Evolutionary conservation across 2,329 filamentous ascomycete species (phyloP).

Genomic region (Juglanconis juglandina): DNA sequence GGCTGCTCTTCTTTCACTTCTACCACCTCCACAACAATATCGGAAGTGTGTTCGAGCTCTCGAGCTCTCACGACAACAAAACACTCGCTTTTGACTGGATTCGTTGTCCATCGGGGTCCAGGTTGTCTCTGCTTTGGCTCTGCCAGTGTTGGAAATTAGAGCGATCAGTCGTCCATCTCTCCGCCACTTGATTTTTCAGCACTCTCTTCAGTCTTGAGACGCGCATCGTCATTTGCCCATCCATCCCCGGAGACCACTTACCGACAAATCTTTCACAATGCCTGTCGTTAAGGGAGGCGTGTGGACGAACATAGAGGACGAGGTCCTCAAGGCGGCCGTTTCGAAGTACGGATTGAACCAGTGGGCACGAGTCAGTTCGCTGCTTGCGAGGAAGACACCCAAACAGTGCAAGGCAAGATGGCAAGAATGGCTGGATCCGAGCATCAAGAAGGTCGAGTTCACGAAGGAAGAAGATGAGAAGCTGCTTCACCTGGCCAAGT

Average conservation of each 20-base stretch:
- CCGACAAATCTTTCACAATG: conserved; percentile 43
- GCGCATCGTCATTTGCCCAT: conserved; percentile 1
- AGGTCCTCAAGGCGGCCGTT: conserved; percentile 93
- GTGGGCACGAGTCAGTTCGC: conserved; percentile 96
- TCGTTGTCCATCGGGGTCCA: too few species aligned
- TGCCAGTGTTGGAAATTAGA: background rate
- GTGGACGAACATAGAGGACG: conserved; percentile 80
- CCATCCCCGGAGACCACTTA: background rate
- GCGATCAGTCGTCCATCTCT: background rate
- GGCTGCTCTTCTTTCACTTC: too few species aligned
- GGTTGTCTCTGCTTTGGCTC: too few species aligned
- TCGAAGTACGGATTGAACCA: conserved; percentile 95
- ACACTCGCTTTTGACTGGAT: too few species aligned
- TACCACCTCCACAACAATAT: too few species aligned
- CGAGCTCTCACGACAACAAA: too few species aligned
- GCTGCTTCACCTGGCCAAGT: conserved; percentile 89
- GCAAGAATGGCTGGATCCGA: conserved; percentile 97
- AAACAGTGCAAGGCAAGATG: conserved; percentile 99
- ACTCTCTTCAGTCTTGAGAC: background rate
- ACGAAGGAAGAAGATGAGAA: conserved; percentile 98
- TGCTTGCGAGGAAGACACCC: conserved; percentile 93
- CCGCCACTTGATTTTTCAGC: background rate
- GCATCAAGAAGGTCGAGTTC: conserved; percentile 99
- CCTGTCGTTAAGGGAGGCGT: conserved; percentile 72
- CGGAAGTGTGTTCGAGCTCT: too few species aligned